Evolutionary conservation across 495 filamentous ascomycete species (phyloP).

Genomic region (Hyaloscypha variabilis): DNA sequence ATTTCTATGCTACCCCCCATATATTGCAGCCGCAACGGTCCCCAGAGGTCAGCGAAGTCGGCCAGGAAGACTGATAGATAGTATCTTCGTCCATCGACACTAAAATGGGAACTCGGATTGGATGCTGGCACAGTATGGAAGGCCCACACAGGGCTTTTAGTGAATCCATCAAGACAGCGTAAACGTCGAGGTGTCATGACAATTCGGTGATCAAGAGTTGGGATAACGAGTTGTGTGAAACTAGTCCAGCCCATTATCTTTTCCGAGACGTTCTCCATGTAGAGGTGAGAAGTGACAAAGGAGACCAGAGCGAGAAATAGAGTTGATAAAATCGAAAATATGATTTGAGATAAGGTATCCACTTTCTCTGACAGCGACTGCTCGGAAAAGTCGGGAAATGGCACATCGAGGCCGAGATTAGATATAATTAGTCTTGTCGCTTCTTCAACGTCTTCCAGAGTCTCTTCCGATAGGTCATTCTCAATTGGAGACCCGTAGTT

Average conservation of each 20-base stretch:
- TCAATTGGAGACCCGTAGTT: too few relatives aligned
- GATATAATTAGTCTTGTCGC: neutral
- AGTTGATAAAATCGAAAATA: neutral
- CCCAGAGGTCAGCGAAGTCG: neutral
- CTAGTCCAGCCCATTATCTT: neutral
- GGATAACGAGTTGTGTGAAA: neutral
- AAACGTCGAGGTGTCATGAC: neutral
- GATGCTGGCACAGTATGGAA: neutral
- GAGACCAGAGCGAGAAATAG: neutral
- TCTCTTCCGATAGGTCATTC: neutral
- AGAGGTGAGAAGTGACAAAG: neutral
- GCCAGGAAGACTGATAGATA: constrained; percentile 1
- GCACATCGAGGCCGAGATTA: neutral
- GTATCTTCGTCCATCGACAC: neutral
- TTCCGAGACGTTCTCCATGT: neutral
- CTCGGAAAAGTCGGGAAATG: neutral
- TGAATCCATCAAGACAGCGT: neutral
- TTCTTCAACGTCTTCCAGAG: neutral
- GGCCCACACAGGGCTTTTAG: neutral
- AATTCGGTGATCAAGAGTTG: neutral
- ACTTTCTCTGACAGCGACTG: neutral
- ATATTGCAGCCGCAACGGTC: neutral
- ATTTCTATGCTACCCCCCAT: neutral
- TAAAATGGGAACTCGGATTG: neutral
- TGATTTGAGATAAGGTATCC: neutral